Evolutionary conservation across 2,329 filamentous ascomycete species (phyloP).

Genomic region (Scedosporium apiospermum): DNA sequence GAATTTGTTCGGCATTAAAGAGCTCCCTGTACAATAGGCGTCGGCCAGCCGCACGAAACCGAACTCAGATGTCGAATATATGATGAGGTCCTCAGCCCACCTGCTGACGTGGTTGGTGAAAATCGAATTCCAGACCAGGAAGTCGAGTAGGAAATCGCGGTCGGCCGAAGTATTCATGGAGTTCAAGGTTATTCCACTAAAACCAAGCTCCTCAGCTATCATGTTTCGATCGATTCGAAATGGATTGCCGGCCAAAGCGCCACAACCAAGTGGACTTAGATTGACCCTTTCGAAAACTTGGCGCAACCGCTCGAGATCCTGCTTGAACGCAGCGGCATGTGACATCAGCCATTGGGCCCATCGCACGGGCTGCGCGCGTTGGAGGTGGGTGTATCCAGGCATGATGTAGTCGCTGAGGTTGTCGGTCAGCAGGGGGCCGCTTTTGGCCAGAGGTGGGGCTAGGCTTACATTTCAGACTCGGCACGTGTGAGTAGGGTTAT

Average conservation of each 20-base stretch:
- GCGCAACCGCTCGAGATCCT: conserved; percentile 67
- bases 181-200: conserved; percentile 66
- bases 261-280: conserved; percentile 59
- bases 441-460: conserved; percentile 8
- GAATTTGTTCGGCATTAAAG: conserved; percentile 78
- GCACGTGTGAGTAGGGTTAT: conserved; percentile 59
- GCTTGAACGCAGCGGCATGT: conserved; percentile 60
- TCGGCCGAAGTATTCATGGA: conserved; percentile 68
- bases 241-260: conserved; percentile 71
- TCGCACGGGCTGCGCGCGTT: conserved; percentile 69
- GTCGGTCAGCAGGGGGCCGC: conserved; percentile 9
- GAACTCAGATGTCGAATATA: conserved; percentile 71
- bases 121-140: conserved; percentile 68
- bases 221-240: conserved; percentile 73
- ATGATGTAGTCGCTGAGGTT: conserved; percentile 52
- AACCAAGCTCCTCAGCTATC: conserved; percentile 73
- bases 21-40: conserved; percentile 68
- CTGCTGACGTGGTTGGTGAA: conserved; percentile 72
- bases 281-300: conserved; percentile 70
- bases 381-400: conserved; percentile 83
- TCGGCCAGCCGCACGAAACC: conserved; percentile 68
- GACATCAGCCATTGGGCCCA: conserved; percentile 78
- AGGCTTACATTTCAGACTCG: conserved; percentile 52
- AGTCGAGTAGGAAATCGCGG: conserved; percentile 75
- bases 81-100: conserved; percentile 79